Percentiles rank a stretch among this genome's conserved stretches.
phyloP scores from a whole-genome alignment of 768 basidiomycete species.

The Cubamyces lactineus region DNA sequence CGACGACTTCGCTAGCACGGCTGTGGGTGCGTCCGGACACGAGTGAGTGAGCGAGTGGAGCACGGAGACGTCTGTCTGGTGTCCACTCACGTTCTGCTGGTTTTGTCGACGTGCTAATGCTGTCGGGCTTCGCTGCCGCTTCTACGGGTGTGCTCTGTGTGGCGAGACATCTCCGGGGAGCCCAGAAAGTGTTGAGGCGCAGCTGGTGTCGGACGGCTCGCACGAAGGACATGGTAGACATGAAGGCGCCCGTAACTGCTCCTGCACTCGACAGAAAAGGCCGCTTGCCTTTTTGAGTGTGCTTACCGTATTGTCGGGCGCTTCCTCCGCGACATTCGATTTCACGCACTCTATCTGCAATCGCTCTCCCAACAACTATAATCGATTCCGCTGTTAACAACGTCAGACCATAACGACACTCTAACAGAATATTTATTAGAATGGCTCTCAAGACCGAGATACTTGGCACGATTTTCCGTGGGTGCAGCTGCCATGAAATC shows the following conservation, averaged over 20 bases:
- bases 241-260: conserved; percentile 4
- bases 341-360: no score
- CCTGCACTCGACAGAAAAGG: conserved; percentile 2
- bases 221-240: conserved; percentile 34
- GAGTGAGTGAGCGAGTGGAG: background rate
- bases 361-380: no score
- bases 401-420: no score
- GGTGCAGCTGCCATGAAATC: no score
- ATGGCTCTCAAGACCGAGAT: no score
- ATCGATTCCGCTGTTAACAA: no score
- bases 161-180: conserved; percentile 28
- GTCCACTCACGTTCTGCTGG: conserved; percentile 2
- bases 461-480: no score
- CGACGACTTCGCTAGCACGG: conserved; percentile 48
- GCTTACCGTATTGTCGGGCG: no score
- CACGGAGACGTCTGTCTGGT: background rate
- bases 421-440: no score
- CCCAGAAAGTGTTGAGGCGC: conserved; percentile 26
- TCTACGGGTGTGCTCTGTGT: conserved; percentile 20
- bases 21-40: conserved; percentile 5
- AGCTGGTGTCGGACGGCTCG: conserved; percentile 31
- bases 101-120: conserved; percentile 2
- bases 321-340: no score
- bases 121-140: background rate
- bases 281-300: conserved; percentile 1